Conservation (phyloP, 2,329 filamentous ascomycete species). For the Arthrobotrys conoides region DNA sequence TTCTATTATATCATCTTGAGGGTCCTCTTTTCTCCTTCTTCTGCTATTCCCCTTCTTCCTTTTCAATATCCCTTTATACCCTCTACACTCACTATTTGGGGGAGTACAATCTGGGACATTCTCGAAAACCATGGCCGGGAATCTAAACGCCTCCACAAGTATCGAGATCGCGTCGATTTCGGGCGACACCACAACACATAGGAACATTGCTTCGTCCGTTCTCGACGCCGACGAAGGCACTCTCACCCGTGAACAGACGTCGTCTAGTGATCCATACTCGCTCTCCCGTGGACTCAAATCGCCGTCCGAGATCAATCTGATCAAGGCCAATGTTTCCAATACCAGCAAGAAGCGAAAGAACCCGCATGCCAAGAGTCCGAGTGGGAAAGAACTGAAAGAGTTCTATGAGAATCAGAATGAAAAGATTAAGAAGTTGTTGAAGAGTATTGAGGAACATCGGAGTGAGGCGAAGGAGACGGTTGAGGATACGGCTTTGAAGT, state of each 20-base stretch:
- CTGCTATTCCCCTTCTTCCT: not conserved
- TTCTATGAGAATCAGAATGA: constrained; percentile 95
- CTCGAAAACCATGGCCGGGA: constrained; percentile 29
- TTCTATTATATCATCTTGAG: not conserved
- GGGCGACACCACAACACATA: constrained; percentile 53
- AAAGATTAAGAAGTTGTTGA: constrained; percentile 90
- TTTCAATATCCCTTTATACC: not conserved
- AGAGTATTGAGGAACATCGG: constrained; percentile 91
- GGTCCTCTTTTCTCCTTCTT: not conserved
- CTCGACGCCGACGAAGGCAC: constrained; percentile 51
- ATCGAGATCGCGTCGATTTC: constrained; percentile 47
- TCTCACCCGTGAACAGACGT: constrained; percentile 43
- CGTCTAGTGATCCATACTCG: constrained; percentile 78
- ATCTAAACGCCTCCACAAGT: constrained; percentile 42
- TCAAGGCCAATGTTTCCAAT: constrained; percentile 74
- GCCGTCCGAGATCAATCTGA: constrained; percentile 82
- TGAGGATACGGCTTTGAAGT: constrained; percentile 81
- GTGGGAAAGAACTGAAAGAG: constrained; percentile 75
- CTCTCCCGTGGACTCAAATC: constrained; percentile 84
- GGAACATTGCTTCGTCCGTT: constrained; percentile 26
- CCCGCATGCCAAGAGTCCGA: constrained; percentile 67
- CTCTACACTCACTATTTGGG: not conserved
- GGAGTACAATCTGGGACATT: not conserved
- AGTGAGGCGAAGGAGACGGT: constrained; percentile 84
- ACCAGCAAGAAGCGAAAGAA: constrained; percentile 65